These are phyloP conservation scores for Starmerella bombi DNA, from an alignment of 805 yeast genomes.

Conservation along the genomic window DNA sequence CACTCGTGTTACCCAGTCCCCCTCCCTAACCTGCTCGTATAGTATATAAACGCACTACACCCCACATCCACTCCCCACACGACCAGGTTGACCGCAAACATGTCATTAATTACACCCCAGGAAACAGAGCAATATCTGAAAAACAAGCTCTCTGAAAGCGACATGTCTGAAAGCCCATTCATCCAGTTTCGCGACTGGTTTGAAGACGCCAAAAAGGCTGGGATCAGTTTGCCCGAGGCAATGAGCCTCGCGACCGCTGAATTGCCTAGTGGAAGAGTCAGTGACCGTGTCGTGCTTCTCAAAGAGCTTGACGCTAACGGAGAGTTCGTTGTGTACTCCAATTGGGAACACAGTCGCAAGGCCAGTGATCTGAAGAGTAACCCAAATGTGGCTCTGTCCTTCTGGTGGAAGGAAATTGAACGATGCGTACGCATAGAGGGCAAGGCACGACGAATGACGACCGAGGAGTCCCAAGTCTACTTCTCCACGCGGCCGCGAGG, in stretches of 20 bases:
- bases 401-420: constrained; percentile 85
- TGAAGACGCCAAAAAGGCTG: constrained; percentile 47
- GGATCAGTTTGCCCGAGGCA: constrained; percentile 64
- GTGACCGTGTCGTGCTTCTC: constrained; percentile 70
- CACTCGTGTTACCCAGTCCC: too few species aligned
- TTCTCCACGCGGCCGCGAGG: constrained; percentile 84
- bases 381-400: constrained; percentile 68
- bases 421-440: constrained; percentile 94
- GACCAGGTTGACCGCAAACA: too few species aligned
- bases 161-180: constrained; percentile 40
- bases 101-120: constrained; percentile 16
- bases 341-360: constrained; percentile 82
- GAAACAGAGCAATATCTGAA: constrained; percentile 20
- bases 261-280: constrained; percentile 80
- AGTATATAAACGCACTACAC: too few species aligned
- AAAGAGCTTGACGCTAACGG: constrained; percentile 83
- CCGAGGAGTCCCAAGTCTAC: constrained; percentile 64
- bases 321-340: constrained; percentile 66
- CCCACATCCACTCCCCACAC: not conserved
- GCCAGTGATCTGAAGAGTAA: constrained; percentile 56
- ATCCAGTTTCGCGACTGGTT: constrained; percentile 77
- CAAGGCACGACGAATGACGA: constrained; percentile 51
- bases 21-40: too few species aligned
- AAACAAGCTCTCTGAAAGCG: constrained; percentile 50
- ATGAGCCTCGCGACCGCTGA: constrained; percentile 79